Conservation (phyloP, 306 rosid genomes). For the Quillaja saponaria region DNA sequence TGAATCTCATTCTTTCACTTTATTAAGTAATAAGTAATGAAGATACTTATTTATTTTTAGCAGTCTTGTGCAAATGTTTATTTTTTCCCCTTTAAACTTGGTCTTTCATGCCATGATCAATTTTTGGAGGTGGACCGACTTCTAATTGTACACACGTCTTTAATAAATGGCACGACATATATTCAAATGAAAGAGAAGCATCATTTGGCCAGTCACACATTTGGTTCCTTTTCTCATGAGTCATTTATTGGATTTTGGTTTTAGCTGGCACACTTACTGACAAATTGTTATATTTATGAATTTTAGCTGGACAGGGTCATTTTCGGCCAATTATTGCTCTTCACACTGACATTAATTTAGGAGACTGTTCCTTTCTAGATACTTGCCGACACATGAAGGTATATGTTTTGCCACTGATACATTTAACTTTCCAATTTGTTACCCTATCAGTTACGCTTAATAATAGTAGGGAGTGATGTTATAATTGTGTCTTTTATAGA, state of each 20-base stretch:
- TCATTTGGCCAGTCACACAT: not conserved
- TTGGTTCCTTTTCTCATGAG: not conserved
- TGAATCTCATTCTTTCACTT: not conserved
- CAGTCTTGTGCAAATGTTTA: not conserved
- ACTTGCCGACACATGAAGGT: constrained; percentile 99
- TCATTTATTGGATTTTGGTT: constrained; percentile 8
- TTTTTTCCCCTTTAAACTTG: not conserved
- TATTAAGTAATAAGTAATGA: no score
- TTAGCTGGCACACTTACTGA: constrained; percentile 10
- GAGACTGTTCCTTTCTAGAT: constrained; percentile 96
- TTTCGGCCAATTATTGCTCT: constrained; percentile 92
- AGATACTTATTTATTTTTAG: not conserved
- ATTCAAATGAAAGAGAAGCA: not conserved
- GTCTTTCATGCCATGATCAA: no score
- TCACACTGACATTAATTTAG: constrained; percentile 92
- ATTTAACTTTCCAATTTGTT: not conserved
- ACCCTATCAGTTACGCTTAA: constrained; percentile 8
- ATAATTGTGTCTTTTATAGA: constrained; percentile 48
- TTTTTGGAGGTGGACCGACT: no score
- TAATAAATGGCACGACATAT: not conserved
- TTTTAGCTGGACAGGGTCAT: constrained; percentile 66
- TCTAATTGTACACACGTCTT: not conserved
- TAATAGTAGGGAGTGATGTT: constrained; percentile 18
- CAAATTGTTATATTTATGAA: not conserved
- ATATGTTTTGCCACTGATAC: constrained; percentile 26